Evolutionary conservation across 2,329 filamentous ascomycete species (phyloP), one percentile per base, ranked within the genome.

Genomic region (Mycosphaerella sp.): DNA sequence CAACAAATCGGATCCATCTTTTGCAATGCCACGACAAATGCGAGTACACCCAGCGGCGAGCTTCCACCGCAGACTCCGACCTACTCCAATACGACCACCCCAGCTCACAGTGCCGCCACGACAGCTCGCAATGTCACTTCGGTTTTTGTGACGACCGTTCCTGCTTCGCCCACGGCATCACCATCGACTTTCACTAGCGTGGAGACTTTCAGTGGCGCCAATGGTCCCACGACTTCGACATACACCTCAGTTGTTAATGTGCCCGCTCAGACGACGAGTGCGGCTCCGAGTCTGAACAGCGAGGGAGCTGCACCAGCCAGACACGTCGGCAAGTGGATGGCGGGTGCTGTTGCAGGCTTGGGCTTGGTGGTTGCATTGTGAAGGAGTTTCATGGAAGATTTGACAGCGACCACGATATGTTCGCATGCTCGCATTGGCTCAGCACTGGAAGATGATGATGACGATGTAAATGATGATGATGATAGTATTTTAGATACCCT

Each of bases 1-100:
- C 61, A 62, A 14, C 44, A 50, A 28, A 57, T 65, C 30, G 62
- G 54, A 28, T 59, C 58, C 10, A 39, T 65, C 10, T 21, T 60
- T 13, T 65, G 62, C 48, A 53, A 44, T 17, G 47, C 35, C 25
- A 48, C 41, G 5, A 47, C 39, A 16, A 30, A 14, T 12, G 12
- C 40, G 16, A 25, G 14, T 18, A 53, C 41, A 35, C 4, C 30
- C 7, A 34, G 30, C 13, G 30, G 5, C 10, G 9, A 25, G 21
- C 21, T 10, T 4, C 30, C 30, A 13, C 10, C 13, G 13, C 30
- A 34, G 30, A 12, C 30, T 10, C 45, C 52, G 6, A 43, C 39
- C 13, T 41, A 44, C 16, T 40, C 50, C 17, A 54, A 54, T 32
- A 44, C 44, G 16, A 54, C 54, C 2, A 50, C 44, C 13, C 44